These are phyloP conservation scores for Alternaria conjuncta DNA, from an alignment of 2,329 filamentous ascomycete species.

Conservation along the genomic window DNA sequence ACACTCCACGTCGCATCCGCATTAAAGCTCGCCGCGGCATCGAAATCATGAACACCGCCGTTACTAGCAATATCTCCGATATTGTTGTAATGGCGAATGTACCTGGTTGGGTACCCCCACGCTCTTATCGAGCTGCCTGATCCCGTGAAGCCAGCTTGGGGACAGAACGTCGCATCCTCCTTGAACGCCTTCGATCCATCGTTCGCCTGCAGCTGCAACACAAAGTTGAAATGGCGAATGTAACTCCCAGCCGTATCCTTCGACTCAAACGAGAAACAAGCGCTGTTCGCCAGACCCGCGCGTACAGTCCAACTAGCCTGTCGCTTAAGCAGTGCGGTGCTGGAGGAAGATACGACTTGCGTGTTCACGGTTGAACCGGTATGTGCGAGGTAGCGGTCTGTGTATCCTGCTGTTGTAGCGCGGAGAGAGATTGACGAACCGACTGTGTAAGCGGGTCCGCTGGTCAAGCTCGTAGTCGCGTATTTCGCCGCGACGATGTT, in stretches of 20 bases:
- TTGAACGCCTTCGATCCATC: constrained; percentile 64
- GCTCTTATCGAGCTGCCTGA: constrained; percentile 60
- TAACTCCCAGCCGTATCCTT: constrained; percentile 64
- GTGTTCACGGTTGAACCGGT: constrained; percentile 59
- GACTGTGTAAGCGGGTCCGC: constrained; percentile 56
- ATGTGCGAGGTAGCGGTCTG: constrained; percentile 63
- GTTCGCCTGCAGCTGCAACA: constrained; percentile 56
- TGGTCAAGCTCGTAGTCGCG: constrained; percentile 55
- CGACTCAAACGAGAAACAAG: constrained; percentile 68
- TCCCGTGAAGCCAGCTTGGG: constrained; percentile 59
- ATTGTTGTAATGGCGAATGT: constrained; percentile 61
- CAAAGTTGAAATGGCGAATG: constrained; percentile 63
- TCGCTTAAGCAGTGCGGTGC: constrained; percentile 57
- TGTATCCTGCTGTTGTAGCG: constrained; percentile 62
- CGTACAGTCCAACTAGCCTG: constrained; percentile 66
- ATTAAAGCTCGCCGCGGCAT: constrained; percentile 57
- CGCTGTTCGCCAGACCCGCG: constrained; percentile 62
- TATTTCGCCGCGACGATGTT: constrained; percentile 68
- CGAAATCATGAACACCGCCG: constrained; percentile 63
- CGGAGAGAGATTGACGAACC: constrained; percentile 62
- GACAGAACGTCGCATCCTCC: constrained; percentile 70
- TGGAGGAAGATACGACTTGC: constrained; percentile 62
- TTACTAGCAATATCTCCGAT: constrained; percentile 59
- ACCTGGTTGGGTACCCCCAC: constrained; percentile 68
- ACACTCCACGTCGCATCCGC: constrained; percentile 60